Conservation (phyloP, 768 basidiomycete genomes). For the Dentipellis fragilis region DNA sequence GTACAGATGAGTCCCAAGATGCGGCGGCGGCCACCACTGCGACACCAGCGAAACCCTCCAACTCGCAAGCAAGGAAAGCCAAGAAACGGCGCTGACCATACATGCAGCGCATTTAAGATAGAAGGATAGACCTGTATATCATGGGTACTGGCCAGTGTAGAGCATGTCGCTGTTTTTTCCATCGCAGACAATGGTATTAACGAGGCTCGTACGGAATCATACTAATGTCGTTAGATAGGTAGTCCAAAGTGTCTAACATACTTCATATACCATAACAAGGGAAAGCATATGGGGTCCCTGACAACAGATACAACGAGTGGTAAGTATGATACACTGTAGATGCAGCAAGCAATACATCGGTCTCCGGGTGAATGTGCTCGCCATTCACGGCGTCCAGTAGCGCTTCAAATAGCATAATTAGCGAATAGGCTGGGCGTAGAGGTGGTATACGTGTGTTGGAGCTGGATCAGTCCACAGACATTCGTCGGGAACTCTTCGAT, state of each 20-base stretch:
- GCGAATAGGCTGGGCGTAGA: background rate
- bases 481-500: slow-evolving; percentile 6
- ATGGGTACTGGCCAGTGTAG: background rate
- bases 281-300: too few species aligned
- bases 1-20: slow-evolving; percentile 1
- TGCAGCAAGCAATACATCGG: too few species aligned
- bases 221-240: too few species aligned
- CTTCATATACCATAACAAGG: background rate
- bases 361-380: too few species aligned
- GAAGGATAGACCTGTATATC: background rate
- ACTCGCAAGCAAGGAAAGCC: too few species aligned
- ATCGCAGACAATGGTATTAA: background rate
- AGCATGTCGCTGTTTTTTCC: background rate
- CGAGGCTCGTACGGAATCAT: too few species aligned
- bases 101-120: too few species aligned
- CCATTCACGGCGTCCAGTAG: background rate
- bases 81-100: too few species aligned
- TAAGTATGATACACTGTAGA: too few species aligned
- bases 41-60: background rate
- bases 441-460: background rate
- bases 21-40: slow-evolving; percentile 6
- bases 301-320: too few species aligned
- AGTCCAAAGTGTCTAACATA: background rate
- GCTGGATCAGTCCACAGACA: slow-evolving; percentile 9
- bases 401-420: background rate